Evolutionary conservation across 1,284 basidiomycete genomes (phyloP), one percentile per base, ranked within the genome.

Genomic region (Meira miltonrushii): DNA sequence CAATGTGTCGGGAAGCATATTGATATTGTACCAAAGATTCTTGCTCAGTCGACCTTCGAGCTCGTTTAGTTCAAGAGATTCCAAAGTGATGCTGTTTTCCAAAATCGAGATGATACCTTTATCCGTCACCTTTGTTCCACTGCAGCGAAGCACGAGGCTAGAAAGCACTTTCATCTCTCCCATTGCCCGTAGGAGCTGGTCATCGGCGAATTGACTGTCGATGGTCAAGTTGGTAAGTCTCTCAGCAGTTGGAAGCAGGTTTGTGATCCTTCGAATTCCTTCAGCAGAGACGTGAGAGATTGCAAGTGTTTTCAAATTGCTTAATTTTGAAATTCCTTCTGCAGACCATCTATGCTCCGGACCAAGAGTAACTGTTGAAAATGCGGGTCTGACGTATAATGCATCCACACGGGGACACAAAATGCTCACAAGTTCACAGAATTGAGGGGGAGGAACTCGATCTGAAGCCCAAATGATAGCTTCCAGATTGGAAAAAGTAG

Each of bases 101-200:
- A 53, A 41, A 5, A 53, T 5, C 19, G 50, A n/a, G n/a, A 13
- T 19, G 3, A 53, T 15, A 23, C 50, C 50, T 25, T 53, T 53
- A 33, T 53, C 50, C 17, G 38, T 37, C 37, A 53, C 50, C 25
- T 53, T 53, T n/a, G 50, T 53, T n/a, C 50, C 50, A 38, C 38
- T 39, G 6, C 15, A 23, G 21, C 28, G 23, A 5, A 53, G 8
- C 5, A 41, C 23, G 4, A 53, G 23, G 12, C 37, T 39, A 8
- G 3, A 33, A 7, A 53, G 28, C 6, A n/a, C 23, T 17, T 25
- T 39, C 50, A 53, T 12, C 15, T 38, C 39, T 13, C 17, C 50
- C 17, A 53, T 25, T 12, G 23, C 13, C 12, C 11, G 12, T 6
- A 53, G 15, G 5, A 53, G 37, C 8, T 17, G 21, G 15, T 53